Base-by-base conservation (phyloP, 768 basidiomycete genomes). In the Hericium rajendrae region DNA sequence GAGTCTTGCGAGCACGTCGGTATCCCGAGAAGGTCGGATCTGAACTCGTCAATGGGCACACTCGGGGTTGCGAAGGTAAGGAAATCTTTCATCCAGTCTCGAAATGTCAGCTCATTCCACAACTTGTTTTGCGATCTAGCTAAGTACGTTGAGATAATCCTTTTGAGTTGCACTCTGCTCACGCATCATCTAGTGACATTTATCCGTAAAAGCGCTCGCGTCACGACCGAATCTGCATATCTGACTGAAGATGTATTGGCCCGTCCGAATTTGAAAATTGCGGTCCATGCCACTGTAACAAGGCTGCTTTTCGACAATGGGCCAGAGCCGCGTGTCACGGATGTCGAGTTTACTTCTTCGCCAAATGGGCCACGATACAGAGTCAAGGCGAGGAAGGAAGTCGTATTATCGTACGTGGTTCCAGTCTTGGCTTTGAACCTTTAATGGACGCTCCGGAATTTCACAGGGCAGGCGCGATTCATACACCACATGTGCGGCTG, bases 201-300 rank as follows among this genome's bases (percentile, higher is more conserved):
- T 60, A 74, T 88, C 53, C 74, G 82, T 63, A 58, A 72, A 38
- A 74, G 75, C 37, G 69, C 72, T 56, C 79, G 87, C 0, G 82
- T 84, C 6, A 82, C 85, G 1, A 75, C 83, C 1, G 85, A 88
- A 64, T 70, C 76, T 1, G 84, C 84, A 0, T 89, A 88, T 64
- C 76, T 89, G 37, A 87, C 85, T 0, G 69, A 76, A 1, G 74
- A 82, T 0, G 86, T 88, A 3, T 74, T 88, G 6, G 72, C 75
- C 5, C 75, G 87, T 38, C 79, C 79, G 6, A 89, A 89, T 60
- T 73, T 90, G 24, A 84, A 74, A 24, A 79, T 90, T 18, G 77
- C 77, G 2, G 77, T 78, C 20, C 70, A 76, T 50, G 79, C 84
- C 0, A 75, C 74, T 6, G 84, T 79, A 2, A 85, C 82, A 12